Evolutionary conservation across 1,139 yeast genomes (phyloP).

Genomic region (Lodderomyces parapsilosis): DNA sequence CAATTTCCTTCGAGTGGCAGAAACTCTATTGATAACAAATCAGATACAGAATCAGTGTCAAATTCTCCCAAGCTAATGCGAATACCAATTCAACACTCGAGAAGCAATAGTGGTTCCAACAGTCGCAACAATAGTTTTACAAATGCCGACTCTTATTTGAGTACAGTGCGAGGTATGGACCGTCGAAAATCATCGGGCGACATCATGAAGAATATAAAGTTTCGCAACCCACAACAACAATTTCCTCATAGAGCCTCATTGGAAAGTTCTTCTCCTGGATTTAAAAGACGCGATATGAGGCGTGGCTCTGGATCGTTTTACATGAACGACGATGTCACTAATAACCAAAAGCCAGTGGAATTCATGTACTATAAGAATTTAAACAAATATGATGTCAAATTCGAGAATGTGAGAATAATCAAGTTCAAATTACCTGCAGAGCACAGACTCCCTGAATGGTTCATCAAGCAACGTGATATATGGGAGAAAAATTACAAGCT

Average conservation of each 20-base stretch:
- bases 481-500: conserved; percentile 49
- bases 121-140: conserved; percentile 27
- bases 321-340: conserved; percentile 5
- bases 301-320: neutral
- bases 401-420: conserved; percentile 38
- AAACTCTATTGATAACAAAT: conserved; percentile 4
- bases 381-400: conserved; percentile 27
- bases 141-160: conserved; percentile 22
- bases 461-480: conserved; percentile 53
- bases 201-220: conserved; percentile 24
- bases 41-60: neutral
- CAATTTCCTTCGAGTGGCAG: neutral
- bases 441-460: conserved; percentile 69
- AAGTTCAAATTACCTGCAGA: conserved; percentile 61
- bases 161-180: conserved; percentile 23
- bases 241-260: conserved; percentile 5
- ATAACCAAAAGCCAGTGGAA: conserved; percentile 29
- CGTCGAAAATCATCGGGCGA: conserved; percentile 39
- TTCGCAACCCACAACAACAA: conserved; percentile 17
- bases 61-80: conserved; percentile 24
- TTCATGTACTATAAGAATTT: conserved; percentile 39
- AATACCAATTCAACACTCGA: neutral
- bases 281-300: conserved; percentile 7
- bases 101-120: conserved; percentile 9
- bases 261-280: conserved; percentile 9